Evolutionary conservation across 306 rosid genomes (phyloP).

Genomic region (Cucumis melo): DNA sequence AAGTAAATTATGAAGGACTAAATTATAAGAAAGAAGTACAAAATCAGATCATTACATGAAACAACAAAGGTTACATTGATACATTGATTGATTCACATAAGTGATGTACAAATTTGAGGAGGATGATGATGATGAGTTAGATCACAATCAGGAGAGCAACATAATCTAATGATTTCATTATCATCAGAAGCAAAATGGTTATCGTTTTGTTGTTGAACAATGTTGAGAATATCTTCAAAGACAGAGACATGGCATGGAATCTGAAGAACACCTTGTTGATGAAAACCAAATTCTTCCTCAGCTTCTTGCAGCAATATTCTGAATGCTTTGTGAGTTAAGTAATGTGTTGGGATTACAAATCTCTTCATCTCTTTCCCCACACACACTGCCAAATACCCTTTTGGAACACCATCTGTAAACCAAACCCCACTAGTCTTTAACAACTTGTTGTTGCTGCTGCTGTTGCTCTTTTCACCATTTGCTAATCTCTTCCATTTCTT

Average conservation of each 20-base stretch:
- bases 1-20: no score
- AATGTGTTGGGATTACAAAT: conserved; percentile 54
- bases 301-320: conserved; percentile 39
- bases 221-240: conserved; percentile 47
- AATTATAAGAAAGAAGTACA: no score
- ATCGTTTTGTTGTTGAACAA: conserved; percentile 31
- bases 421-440: conserved; percentile 47
- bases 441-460: conserved; percentile 20
- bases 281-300: conserved; percentile 72
- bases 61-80: background rate
- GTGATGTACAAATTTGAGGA: conserved; percentile 52
- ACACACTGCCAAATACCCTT: conserved; percentile 72
- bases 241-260: conserved; percentile 42
- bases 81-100: background rate
- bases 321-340: conserved; percentile 54
- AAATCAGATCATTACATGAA: no score
- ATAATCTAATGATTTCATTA: conserved; percentile 13
- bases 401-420: conserved; percentile 41
- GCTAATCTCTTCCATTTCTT: conserved; percentile 91
- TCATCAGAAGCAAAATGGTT: background rate
- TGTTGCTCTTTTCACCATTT: conserved; percentile 29
- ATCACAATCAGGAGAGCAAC: conserved; percentile 26
- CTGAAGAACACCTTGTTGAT: conserved; percentile 60
- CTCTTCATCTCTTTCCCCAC: conserved; percentile 75
- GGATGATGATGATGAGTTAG: conserved; percentile 39